phyloP scores from a whole-genome alignment of 1,284 basidiomycete species.

The Ustilago nuda region DNA sequence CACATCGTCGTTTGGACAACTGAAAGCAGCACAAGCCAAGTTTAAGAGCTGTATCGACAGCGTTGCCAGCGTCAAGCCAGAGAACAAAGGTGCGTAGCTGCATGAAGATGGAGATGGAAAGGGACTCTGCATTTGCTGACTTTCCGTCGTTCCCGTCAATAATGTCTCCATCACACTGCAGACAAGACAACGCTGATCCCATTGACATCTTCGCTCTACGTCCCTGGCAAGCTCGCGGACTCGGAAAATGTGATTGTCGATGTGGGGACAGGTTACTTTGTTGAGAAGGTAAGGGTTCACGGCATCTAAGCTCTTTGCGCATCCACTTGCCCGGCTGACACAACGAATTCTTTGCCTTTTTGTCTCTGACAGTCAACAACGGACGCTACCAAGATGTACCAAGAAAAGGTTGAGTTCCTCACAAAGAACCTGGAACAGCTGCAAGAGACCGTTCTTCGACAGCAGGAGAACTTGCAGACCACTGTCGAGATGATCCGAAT shows the following conservation, averaged over 20 bases:
- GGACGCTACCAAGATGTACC: conserved; percentile 62
- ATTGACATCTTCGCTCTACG: conserved; percentile 91
- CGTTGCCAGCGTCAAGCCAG: conserved; percentile 80
- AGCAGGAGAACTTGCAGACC: conserved; percentile 67
- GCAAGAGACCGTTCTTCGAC: conserved; percentile 64
- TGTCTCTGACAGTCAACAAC: conserved; percentile 43
- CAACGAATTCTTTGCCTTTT: background rate
- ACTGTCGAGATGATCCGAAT: conserved; percentile 63
- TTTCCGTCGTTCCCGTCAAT: background rate
- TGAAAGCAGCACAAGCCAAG: conserved; percentile 91
- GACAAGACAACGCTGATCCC: conserved; percentile 90
- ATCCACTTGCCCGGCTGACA: background rate
- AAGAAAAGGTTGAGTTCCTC: conserved; percentile 63
- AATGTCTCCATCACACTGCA: conserved; percentile 64
- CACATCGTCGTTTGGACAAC: conserved; percentile 89
- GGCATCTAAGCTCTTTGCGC: too few species aligned
- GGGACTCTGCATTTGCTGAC: background rate
- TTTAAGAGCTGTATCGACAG: conserved; percentile 89
- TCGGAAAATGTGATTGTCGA: conserved; percentile 90
- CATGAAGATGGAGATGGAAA: too few species aligned
- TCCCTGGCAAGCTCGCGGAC: conserved; percentile 88
- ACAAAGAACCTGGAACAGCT: conserved; percentile 64
- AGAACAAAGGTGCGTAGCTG: conserved; percentile 74
- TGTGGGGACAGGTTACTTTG: conserved; percentile 95
- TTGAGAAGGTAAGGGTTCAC: conserved; percentile 80